Evolutionary conservation across 108 stramenopile genomes (phyloP), one percentile per base, ranked within the genome.

Genomic region (Chaetoceros muelleri): DNA sequence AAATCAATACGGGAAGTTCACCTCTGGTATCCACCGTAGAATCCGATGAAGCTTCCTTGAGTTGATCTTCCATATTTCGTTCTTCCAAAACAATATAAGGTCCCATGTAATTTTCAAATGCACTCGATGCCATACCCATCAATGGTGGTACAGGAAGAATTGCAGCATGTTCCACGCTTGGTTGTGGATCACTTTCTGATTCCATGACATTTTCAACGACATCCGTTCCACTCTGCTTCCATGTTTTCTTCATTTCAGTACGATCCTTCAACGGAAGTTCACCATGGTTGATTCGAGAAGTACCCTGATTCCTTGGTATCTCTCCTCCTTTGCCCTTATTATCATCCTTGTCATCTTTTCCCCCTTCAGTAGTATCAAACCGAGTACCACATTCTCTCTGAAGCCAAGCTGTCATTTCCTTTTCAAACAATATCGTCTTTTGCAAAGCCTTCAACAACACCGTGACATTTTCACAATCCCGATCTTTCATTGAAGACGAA

Each of bases 101-200:
- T 18, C 90, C 80, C 94, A 98, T 95, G 78, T 88, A 94, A 29
- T 92, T 88, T 40, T 97, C 95, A 72, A 97, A 99, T 13, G 88
- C 89, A 21, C 74, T 71, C 1, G 87, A 90, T 46, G 94, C 85
- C 30, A 92, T 58, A 25, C 93, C 91, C 19, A 86, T 30, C 13
- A 94, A 68, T 5, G 81, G 75, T 17, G 81, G 68, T 2, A 81
- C 80, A 13, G 78, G 59, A 17, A 54, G 49, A 22, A 47, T 30
- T 22, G 62, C 44, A 51, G 22, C 62, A n/a, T n/a, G n/a, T n/a
- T n/a, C n/a, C 45, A 20, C 50, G 7, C n/a, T 22, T 5, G 34
- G 57, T 44, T 19, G 17, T 19, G 27, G 8, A 40, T 40, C 13
- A 40, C 13, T 40, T 40, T 13, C 13, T 5, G 5, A 26, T 2